Evolutionary conservation across 2,329 filamentous ascomycete genomes (phyloP), one percentile per base, ranked within the genome.

Genomic region (Blastomyces silverae): DNA sequence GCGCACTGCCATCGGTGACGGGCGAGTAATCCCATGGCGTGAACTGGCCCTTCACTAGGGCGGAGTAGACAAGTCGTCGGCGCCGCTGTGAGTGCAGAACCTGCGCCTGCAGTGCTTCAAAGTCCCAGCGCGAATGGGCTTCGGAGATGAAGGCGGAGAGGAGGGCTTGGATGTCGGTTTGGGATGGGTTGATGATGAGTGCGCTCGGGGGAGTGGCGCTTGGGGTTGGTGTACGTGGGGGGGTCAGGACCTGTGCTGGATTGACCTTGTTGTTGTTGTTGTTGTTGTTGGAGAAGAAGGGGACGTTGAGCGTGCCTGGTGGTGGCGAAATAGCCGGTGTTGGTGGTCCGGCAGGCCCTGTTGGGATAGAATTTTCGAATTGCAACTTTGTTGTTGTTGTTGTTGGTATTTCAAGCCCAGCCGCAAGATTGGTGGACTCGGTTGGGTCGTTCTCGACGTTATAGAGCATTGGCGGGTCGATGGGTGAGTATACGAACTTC

Each of bases 401-500:
- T 70, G 62, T 85, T 62, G 66, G 65, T 42, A 66, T 64, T n/a
- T 71, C 62, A 17, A 78, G 67, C 1, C 75, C 75, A 3, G 76
- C 74, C 2, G 72, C 76, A 58, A 95, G 79, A 76, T 96, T 93
- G 69, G 83, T 79, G n/a, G 91, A 77, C 79, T 96, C 91, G 44
- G 86, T 78, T 0, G 91, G 91, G 72, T 97, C 92, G 25, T 80
- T 77, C 56, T 82, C 81, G 7, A 97, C 81, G 77, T 97, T 89
- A 81, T 87, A 97, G 15, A 97, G 84, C 79, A 94, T 91, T 39
- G 90, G 87, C 42, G 89, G 87, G 73, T 97, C 92, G 28, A 87
- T 88, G 7, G 92, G 87, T 72, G 91, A 96, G 68, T 85, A 91
- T 68, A 94, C 87, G 76, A 92, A 96, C 81, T 97, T 97, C 91